These are phyloP conservation scores for Neurospora sp. DNA, from an alignment of 495 filamentous ascomycete species.

Conservation along the genomic window DNA sequence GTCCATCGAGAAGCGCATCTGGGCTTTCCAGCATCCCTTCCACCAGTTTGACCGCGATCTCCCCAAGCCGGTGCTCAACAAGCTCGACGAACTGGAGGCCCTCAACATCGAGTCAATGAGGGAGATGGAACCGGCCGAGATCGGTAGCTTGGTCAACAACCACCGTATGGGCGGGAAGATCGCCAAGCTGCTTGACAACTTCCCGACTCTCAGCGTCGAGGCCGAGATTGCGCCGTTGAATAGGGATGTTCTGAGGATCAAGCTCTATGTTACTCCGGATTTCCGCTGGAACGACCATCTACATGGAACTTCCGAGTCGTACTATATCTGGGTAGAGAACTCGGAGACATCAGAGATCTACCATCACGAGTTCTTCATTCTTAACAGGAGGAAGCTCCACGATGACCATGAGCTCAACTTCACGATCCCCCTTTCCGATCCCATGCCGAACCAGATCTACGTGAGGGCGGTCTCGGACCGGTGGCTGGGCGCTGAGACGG, in stretches of 20 bases:
- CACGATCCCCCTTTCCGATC: constrained; percentile 90
- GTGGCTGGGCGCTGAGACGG: constrained; percentile 96
- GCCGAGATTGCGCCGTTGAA: constrained; percentile 94
- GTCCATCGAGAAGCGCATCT: constrained; percentile 90
- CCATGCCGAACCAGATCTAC: constrained; percentile 89
- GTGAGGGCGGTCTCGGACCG: constrained; percentile 88
- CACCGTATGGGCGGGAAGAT: constrained; percentile 73
- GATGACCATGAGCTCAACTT: constrained; percentile 96
- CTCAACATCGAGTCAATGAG: constrained; percentile 69
- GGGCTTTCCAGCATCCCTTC: constrained; percentile 91
- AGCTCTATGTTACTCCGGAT: constrained; percentile 74
- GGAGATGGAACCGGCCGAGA: constrained; percentile 87
- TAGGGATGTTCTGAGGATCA: constrained; percentile 82
- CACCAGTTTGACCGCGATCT: constrained; percentile 73
- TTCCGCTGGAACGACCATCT: constrained; percentile 95
- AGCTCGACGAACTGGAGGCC: constrained; percentile 69
- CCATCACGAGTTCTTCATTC: constrained; percentile 93
- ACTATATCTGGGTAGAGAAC: constrained; percentile 98
- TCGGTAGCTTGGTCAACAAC: constrained; percentile 88
- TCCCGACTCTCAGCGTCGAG: constrained; percentile 83
- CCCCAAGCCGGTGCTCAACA: constrained; percentile 68
- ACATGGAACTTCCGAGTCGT: constrained; percentile 88
- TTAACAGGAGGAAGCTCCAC: constrained; percentile 77
- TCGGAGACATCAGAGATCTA: constrained; percentile 97
- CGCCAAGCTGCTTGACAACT: constrained; percentile 72